phyloP scores from a whole-genome alignment of 129 eudicot species.

The Escallonia herrerae region DNA sequence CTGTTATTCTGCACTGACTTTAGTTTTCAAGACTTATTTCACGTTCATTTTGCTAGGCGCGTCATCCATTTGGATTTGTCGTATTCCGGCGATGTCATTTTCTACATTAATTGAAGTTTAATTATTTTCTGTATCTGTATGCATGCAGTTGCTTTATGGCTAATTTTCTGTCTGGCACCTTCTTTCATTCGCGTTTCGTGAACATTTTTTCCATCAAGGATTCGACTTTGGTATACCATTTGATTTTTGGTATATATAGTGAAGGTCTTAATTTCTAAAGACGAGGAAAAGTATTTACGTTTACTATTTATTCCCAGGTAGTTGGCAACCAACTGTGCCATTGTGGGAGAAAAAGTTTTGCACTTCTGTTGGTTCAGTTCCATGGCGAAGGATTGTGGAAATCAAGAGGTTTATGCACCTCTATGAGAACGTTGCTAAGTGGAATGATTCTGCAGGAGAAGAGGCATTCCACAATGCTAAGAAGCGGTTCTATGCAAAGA shows the following conservation, averaged over 20 bases:
- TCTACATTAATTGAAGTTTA: no score
- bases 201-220: no score
- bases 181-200: no score
- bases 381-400: constrained; percentile 64
- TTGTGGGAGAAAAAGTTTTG: constrained; percentile 77
- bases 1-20: background rate
- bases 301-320: constrained; percentile 29
- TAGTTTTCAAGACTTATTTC: background rate
- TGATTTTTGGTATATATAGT: background rate
- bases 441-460: constrained; percentile 77
- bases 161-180: no score
- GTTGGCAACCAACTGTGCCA: constrained; percentile 43
- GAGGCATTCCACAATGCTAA: constrained; percentile 67
- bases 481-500: constrained; percentile 43
- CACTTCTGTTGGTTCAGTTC: constrained; percentile 39
- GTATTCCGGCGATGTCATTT: background rate
- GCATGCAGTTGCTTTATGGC: no score
- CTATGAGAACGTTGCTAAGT: constrained; percentile 42
- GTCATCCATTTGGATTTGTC: constrained; percentile 4
- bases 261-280: background rate
- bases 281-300: background rate
- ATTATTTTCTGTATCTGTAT: no score
- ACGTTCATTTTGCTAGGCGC: background rate
- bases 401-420: constrained; percentile 39
- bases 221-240: no score